Base-by-base conservation (phyloP, 2,329 filamentous ascomycete species). In the Beauveria sp. region DNA sequence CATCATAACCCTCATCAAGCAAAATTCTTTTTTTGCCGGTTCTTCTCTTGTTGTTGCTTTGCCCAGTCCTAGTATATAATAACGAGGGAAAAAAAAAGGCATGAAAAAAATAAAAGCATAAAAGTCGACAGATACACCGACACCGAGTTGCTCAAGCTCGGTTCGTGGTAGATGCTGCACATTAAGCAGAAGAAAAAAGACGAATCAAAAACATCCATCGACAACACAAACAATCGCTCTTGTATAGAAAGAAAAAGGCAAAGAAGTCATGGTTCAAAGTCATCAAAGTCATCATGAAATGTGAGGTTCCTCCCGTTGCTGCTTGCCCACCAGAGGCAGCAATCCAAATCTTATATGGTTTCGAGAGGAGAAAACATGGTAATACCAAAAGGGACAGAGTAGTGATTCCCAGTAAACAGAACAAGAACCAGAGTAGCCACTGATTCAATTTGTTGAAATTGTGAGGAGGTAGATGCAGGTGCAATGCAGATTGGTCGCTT, bases 1-100 rank as follows among this genome's bases (percentile, higher is more conserved):
- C 43, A 57, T 47, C 54, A 34, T 53, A 58, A 62, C 22, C 56
- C 54, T 51, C 56, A 43, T 60, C 59, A 60, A 63, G 63, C 63
- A 60, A 50, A 28, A 37, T 37, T 37, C 50, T 30, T 50, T 57
- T 26, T 50, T 57, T 50, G 55, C 44, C 55, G 10, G 22, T 41
- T 18, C 20, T 12, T 37, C 61, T 51, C 43, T 51, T n/a, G 26
- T 57, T 63, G 59, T 43, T 64, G 57, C 64, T 62, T 58, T 62
- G 61, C 61, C 28, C 18, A 9, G 40, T 37, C 55, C 55, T 46
- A 37, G 44, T 57, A 50, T 58, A 57, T 50, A 51, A 53, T 18
- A n/a, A 41, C 5, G n/a, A 41, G 16, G 40, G 20, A 20, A 14
- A 34, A 34, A 4, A 40, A 44, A 43, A 14, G 34, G 12, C 34